Conservation (phyloP, 2,329 filamentous ascomycete species). For the Colletotrichum tropicale region DNA sequence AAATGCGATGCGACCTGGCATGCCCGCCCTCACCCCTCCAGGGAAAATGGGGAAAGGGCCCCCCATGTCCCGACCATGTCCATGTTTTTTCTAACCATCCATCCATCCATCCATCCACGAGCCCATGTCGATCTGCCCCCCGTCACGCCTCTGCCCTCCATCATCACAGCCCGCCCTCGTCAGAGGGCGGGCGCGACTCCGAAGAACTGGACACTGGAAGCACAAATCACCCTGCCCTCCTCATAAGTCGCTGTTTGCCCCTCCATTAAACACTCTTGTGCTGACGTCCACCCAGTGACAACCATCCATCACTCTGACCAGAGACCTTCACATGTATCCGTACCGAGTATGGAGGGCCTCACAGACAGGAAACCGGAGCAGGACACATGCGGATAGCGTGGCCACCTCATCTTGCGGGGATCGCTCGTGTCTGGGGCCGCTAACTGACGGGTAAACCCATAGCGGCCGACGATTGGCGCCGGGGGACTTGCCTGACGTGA, state of each 20-base stretch:
- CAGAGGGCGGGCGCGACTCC: neutral
- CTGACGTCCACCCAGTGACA: neutral
- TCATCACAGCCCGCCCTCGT: neutral
- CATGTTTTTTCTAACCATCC: neutral
- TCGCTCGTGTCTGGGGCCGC: neutral
- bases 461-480: constrained; percentile 15
- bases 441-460: constrained; percentile 16
- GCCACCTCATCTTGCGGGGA: neutral
- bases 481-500: neutral
- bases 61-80: neutral
- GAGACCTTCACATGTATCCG: neutral
- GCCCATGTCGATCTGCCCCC: neutral
- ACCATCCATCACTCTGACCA: neutral
- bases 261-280: neutral
- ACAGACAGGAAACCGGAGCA: neutral
- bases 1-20: constrained; percentile 6
- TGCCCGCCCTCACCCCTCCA: constrained; percentile 5
- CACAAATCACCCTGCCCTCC: neutral
- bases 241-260: neutral
- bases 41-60: neutral
- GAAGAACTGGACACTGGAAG: neutral
- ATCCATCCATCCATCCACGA: neutral
- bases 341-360: neutral
- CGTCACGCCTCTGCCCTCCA: neutral
- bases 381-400: neutral